These are phyloP conservation scores for Luzula sylvatica DNA, from an alignment of 176 grass and related monocot genomes.

Conservation along the genomic window DNA sequence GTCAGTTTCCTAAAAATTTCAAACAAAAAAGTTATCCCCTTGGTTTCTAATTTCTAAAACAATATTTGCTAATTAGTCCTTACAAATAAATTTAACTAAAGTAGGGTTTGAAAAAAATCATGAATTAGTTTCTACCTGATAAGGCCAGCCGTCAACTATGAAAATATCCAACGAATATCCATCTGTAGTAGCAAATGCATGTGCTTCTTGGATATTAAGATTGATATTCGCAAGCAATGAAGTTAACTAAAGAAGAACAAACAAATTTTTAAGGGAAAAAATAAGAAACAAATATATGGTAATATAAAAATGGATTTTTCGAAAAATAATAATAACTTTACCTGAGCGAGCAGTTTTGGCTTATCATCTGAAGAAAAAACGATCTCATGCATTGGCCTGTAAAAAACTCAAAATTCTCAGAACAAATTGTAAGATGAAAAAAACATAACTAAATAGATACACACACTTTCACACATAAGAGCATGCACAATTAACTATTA, in stretches of 20 bases:
- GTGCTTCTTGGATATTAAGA: slow-evolving; percentile 24
- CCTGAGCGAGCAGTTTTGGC: slow-evolving; percentile 15
- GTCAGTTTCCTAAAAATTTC: slow-evolving; percentile 32
- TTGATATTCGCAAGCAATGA: slow-evolving; percentile 15
- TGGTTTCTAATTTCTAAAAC: background rate
- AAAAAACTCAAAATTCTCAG: background rate
- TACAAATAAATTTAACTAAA: background rate
- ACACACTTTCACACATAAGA: no score
- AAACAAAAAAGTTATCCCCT: slow-evolving; percentile 6
- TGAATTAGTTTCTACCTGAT: slow-evolving; percentile 3
- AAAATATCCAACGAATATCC: slow-evolving; percentile 8
- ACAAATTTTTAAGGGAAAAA: background rate
- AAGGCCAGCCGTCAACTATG: slow-evolving; percentile 18
- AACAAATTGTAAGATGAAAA: background rate
- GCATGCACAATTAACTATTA: no score
- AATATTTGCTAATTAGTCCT: background rate
- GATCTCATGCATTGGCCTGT: slow-evolving; percentile 15
- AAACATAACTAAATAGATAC: slow-evolving; percentile 3
- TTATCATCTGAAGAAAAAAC: slow-evolving; percentile 19
- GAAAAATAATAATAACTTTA: slow-evolving; percentile 2
- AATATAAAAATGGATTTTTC: background rate
- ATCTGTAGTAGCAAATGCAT: slow-evolving; percentile 18
- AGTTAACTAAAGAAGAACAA: slow-evolving; percentile 8
- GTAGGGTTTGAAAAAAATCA: background rate
- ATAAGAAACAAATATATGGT: background rate